Evolutionary conservation across 31 red algal genomes (phyloP).

Genomic region (Porphyra umbilicalis): DNA sequence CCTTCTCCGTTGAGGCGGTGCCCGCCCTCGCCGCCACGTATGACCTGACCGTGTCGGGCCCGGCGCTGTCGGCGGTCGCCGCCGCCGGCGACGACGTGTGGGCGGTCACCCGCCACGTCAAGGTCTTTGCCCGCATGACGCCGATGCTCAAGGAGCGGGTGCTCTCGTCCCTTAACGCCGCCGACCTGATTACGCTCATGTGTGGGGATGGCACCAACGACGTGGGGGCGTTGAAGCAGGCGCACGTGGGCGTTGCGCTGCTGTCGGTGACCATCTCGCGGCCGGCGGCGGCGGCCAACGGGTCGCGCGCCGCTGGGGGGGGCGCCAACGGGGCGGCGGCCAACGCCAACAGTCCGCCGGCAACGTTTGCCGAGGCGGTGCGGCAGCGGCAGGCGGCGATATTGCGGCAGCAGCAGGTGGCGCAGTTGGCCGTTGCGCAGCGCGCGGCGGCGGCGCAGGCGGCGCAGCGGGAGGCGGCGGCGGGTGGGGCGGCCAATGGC

Average conservation of each 20-base stretch:
- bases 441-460: not conserved
- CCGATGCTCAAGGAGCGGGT: slow-evolving; percentile 86
- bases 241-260: slow-evolving; percentile 97
- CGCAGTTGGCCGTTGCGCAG: not conserved
- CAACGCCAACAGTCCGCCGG: not conserved
- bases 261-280: slow-evolving; percentile 25
- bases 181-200: slow-evolving; percentile 74
- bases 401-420: not conserved
- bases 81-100: slow-evolving; percentile 3
- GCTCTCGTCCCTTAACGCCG: slow-evolving; percentile 67
- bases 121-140: slow-evolving; percentile 78
- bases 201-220: slow-evolving; percentile 99
- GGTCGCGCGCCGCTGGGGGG: not conserved
- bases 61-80: slow-evolving; percentile 40
- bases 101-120: slow-evolving; percentile 31
- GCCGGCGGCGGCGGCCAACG: not conserved
- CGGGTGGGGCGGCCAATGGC: not conserved
- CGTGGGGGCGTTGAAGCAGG: slow-evolving; percentile 95
- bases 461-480: not conserved
- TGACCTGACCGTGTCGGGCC: slow-evolving; percentile 78
- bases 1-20: slow-evolving; percentile 23
- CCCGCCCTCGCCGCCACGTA: slow-evolving; percentile 39
- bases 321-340: not conserved
- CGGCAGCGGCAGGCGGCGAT: not conserved
- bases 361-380: not conserved